Evolutionary conservation across 2,329 filamentous ascomycete genomes (phyloP), one percentile per base, ranked within the genome.

Genomic region (Cercospora berteroae): DNA sequence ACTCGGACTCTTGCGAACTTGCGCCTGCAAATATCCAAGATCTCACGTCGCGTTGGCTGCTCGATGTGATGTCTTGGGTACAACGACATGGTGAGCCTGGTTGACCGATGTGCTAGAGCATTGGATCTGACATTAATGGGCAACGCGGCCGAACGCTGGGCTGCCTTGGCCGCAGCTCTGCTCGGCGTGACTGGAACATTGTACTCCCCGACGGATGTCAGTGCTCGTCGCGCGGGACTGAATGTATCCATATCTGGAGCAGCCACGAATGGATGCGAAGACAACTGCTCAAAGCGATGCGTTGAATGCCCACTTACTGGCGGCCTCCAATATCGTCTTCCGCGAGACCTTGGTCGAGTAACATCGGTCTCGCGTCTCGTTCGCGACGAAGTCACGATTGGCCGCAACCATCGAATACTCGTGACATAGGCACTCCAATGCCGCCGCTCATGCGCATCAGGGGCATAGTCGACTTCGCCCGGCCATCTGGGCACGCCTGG

Each of bases 221-320:
- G 66, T 12, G 74, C 71, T 55, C 67, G 67, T 48, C 69, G 70
- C 5, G 72, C 70, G 1, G 67, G 57, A 27, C 66, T 73, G n/a
- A 23, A n/a, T 6, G 48, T 6, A 42, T 42, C 31, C 36, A 31
- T 20, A n/a, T 36, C 50, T 60, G 69, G 44, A 18, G 66, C 69
- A 58, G 52, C 64, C 18, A 62, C 52, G 52, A 77, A 74, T 2
- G 76, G 76, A 68, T 77, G 75, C 5, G 67, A 60, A 1, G 66
- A 63, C 23, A 74, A 48, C 5, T 67, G 60, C 7, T 58, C 71
- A 36, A 72, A 74, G 29, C 69, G 65, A 42, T 66, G 65, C 8
- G 73, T 74, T 3, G 56, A 62, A 63, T 78, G 75, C 18, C 75
- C 77, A 63, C 77, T 78, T 16, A 69, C 68, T 16, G 77, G 75